Conservation (phyloP, 2,329 filamentous ascomycete genomes). For the Cladosporium sp. region DNA sequence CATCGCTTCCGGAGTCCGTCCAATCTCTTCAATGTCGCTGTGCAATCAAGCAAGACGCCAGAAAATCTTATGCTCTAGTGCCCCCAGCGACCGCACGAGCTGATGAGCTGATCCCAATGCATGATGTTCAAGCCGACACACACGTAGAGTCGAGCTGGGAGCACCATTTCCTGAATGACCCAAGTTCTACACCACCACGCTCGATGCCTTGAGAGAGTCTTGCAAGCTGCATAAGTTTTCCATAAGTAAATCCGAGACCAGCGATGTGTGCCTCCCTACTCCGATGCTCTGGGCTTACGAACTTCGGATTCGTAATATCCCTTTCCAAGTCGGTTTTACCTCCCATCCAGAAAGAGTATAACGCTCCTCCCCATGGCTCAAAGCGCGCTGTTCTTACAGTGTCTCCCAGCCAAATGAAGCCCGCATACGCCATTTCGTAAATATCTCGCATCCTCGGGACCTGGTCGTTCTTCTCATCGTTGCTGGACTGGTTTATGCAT, state of each 20-base stretch:
- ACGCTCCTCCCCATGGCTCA: too few species aligned
- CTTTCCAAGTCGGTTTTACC: too few species aligned
- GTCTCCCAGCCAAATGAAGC: not conserved
- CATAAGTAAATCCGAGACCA: not conserved
- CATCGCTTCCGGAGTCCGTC: not conserved
- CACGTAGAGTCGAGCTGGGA: not conserved
- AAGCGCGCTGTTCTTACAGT: not conserved
- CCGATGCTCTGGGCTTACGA: not conserved
- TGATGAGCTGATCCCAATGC: not conserved
- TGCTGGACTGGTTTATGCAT: not conserved
- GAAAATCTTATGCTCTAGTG: too few species aligned
- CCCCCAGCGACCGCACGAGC: too few species aligned
- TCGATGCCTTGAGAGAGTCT: not conserved
- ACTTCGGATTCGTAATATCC: not conserved
- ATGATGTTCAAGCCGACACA: not conserved
- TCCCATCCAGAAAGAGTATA: too few species aligned
- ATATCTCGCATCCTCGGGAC: constrained; percentile 2
- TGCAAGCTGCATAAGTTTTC: not conserved
- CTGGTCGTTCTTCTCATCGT: not conserved
- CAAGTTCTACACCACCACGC: constrained; percentile 8
- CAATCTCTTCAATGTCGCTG: not conserved
- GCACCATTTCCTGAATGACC: constrained; percentile 7
- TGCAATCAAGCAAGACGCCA: too few species aligned
- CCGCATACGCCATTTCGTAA: not conserved
- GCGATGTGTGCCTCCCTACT: not conserved